phyloP scores from a whole-genome alignment of 2,329 filamentous ascomycete genomes.

The Penicillium sp. region DNA sequence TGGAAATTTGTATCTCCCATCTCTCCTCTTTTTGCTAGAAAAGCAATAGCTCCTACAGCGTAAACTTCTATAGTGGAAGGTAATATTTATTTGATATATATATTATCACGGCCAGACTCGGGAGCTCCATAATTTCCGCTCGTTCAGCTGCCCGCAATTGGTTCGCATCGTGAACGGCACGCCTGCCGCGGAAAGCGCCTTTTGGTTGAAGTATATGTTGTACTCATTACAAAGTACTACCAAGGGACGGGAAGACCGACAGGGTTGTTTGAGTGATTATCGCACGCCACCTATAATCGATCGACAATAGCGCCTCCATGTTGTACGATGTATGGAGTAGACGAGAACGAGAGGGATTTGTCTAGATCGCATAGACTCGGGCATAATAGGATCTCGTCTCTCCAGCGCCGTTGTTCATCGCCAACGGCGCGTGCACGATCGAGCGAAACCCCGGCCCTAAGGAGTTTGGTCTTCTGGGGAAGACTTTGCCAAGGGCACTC shows the following conservation, averaged over 20 bases:
- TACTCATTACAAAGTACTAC: neutral
- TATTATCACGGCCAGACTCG: slow-evolving; percentile 1
- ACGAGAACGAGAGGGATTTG: neutral
- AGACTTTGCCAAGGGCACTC: slow-evolving; percentile 5
- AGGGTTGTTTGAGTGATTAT: neutral
- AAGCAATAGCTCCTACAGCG: neutral
- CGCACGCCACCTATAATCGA: neutral
- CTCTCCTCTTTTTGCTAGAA: neutral
- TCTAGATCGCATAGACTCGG: neutral
- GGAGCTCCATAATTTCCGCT: neutral
- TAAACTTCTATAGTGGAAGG: neutral
- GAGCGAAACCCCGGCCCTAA: slow-evolving; percentile 2
- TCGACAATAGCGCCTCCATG: neutral
- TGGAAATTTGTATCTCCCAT: neutral
- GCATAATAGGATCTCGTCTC: neutral
- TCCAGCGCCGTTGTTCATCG: neutral
- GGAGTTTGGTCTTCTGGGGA: neutral
- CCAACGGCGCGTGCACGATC: slow-evolving; percentile 9
- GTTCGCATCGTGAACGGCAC: slow-evolving; percentile 3
- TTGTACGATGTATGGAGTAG: neutral
- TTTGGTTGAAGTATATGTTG: neutral
- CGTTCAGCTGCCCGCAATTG: slow-evolving; percentile 2
- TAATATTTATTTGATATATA: slow-evolving; percentile 2
- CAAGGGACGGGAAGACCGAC: slow-evolving; percentile 4
- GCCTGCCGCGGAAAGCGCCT: slow-evolving; percentile 28